Evolutionary conservation across 257 asterid species (phyloP), one percentile per base, ranked within the genome.

Genomic region (Lantana camara): DNA sequence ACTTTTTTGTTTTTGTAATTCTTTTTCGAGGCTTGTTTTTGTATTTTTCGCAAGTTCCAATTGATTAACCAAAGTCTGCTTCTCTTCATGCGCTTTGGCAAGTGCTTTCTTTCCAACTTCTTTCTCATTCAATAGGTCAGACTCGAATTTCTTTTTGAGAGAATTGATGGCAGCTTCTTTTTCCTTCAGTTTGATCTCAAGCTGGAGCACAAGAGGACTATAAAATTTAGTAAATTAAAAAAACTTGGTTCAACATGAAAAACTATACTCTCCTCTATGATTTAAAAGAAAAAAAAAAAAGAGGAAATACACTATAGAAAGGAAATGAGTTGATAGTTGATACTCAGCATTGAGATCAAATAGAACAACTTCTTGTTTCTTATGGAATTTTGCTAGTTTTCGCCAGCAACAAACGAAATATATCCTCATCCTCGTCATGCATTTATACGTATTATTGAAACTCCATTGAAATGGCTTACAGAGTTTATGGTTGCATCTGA

Each of bases 401-500:
- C 5, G 5, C 5, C 32, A 27, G 32, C 32, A 27, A 27, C 2
- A 27, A 27, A 27, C 5, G 32, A 27, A 27, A 27, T 5, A 5
- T 27, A 2, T 9, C 22, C 27, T 6, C 6, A 37, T 21, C 19
- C 41, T 20, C 30, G 51, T 2, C 32, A 10, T 52, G 38, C 49
- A 46, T 12, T 16, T 27, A 19, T 50, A 51, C 14, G 32, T 23
- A 47, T 50, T 21, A 32, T 64, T 20, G 21, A 54, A 64, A 49
- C 34, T 35, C 35, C 47, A 68, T 53, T 57, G 24, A 66, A 56
- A 53, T 38, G 63, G 66, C 97, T 82, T 82, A 92, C 98, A 54
- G 90, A 87, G 79, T 87, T 93, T 16, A 87, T 68, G 50, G 85
- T 78, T 57, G 84, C 88, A 72, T 80, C 91, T 12, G 82, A 74